Percentiles rank a stretch among this genome's conserved stretches.
Evolutionary conservation across 257 asterid species (phyloP).

Genomic region (Handroanthus guayacan): DNA sequence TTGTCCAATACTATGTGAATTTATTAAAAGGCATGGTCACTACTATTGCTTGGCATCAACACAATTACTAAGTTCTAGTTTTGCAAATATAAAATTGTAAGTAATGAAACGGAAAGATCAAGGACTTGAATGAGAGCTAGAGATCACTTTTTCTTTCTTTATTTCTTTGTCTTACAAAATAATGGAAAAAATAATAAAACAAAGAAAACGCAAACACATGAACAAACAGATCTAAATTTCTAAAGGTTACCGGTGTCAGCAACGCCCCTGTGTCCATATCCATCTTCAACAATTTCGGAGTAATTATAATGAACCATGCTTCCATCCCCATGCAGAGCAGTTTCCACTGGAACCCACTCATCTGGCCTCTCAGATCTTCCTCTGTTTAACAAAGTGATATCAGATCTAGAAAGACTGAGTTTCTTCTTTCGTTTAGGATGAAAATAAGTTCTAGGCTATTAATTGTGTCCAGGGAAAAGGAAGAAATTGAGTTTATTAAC

Average conservation of each 20-base stretch:
- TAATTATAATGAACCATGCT: conserved; percentile 37
- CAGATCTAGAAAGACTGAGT: conserved; percentile 13
- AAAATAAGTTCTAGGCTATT: not conserved
- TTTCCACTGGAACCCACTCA: conserved; percentile 93
- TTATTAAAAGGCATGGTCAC: too few relatives aligned
- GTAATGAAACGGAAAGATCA: too few relatives aligned
- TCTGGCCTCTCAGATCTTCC: conserved; percentile 83
- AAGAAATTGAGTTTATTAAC: conserved; percentile 28
- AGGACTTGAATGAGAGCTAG: too few relatives aligned
- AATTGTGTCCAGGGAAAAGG: not conserved
- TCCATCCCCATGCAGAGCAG: conserved; percentile 36
- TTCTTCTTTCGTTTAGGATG: not conserved
- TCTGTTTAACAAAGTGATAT: conserved; percentile 46
- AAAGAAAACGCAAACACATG: not conserved
- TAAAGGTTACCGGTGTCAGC: conserved; percentile 55
- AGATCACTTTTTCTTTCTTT: too few relatives aligned
- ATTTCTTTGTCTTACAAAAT: too few relatives aligned
- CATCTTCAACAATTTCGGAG: conserved; percentile 50
- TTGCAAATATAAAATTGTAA: too few relatives aligned
- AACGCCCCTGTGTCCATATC: conserved; percentile 40
- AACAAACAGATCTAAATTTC: not conserved
- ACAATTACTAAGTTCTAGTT: too few relatives aligned
- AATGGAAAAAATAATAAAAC: not conserved
- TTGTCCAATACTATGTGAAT: too few relatives aligned
- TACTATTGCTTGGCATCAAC: too few relatives aligned